Base-by-base conservation (phyloP, 208 protist genomes). In the Crithidia fasciculata region DNA sequence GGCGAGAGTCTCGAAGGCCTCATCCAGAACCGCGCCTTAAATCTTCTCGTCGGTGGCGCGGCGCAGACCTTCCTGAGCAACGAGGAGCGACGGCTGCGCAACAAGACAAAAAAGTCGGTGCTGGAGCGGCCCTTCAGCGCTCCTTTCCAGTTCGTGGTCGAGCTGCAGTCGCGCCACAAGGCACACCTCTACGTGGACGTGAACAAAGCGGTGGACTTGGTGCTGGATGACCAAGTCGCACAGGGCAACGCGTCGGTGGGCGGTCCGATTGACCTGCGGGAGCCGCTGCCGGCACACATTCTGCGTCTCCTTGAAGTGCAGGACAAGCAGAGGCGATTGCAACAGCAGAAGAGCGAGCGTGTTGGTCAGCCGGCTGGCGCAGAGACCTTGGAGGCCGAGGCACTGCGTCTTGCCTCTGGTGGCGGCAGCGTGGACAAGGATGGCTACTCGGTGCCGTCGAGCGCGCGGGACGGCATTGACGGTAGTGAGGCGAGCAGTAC, bases 51-150 rank as follows among this genome's bases (percentile, higher is more conserved):
- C 13, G 96, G 96, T 39, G 96, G 95, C n/a, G 76, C 90, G 7
- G 88, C 90, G 9, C 81, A 95, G 45, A 94, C 95, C 10, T 98
- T 95, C 64, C 80, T 98, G 41, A 90, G 89, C 80, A 95, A 97
- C 80, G 85, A 95, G 62, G 91, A 95, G 74, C 80, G 83, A 5
- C 73, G 86, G 0, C 69, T 93, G 61, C 83, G 90, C 43, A 92
- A 94, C 69, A 92, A 91, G 68, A 67, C 66, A 55, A 93, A 93
- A 73, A 98, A 98, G 69, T 93, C 88, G 7, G 78, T 98, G 44
- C 79, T 96, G 5, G 93, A 98, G 76, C 69, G 90, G 8, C 87
- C 90, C 3, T 78, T 90, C 69, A 72, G 73, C 9, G 88, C 92
- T 15, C 88, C 92, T 3, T 98, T 98, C 81, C 43, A 49, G 16